Evolutionary conservation across 176 grass and related monocot species (phyloP).

Genomic region (Zea luxurians): DNA sequence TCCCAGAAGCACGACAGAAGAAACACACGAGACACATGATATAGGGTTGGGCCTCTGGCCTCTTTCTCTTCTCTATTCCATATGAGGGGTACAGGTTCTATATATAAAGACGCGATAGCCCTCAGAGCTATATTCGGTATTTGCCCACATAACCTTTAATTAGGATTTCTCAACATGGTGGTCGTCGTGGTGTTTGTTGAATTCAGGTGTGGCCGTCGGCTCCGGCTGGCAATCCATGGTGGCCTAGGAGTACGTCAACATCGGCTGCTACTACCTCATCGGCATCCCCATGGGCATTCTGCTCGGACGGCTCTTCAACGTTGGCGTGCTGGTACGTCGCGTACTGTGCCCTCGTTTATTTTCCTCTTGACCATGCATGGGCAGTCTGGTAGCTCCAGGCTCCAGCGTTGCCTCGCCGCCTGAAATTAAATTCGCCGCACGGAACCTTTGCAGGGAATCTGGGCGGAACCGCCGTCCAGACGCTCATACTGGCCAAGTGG

Average conservation of each 20-base stretch:
- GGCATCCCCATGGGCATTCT: slow-evolving; percentile 78
- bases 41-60: too few species aligned
- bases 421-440: background rate
- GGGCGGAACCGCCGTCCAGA: slow-evolving; percentile 93
- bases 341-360: background rate
- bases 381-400: background rate
- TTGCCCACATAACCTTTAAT: too few species aligned
- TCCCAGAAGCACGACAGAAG: too few species aligned
- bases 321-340: slow-evolving; percentile 71
- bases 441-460: slow-evolving; percentile 61
- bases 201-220: slow-evolving; percentile 82
- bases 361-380: background rate
- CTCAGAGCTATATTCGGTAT: too few species aligned
- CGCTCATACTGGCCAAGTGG: slow-evolving; percentile 62
- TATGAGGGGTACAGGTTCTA: too few species aligned
- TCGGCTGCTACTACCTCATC: slow-evolving; percentile 81
- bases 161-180: background rate
- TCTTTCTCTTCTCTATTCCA: too few species aligned
- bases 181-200: background rate
- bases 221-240: slow-evolving; percentile 87
- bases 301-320: slow-evolving; percentile 78
- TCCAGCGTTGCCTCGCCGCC: background rate
- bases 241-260: slow-evolving; percentile 92
- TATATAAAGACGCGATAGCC: too few species aligned
- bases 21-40: too few species aligned